Evolutionary conservation across 2,329 filamentous ascomycete species (phyloP), one percentile per base, ranked within the genome.

Genomic region (Epichloe elymi): DNA sequence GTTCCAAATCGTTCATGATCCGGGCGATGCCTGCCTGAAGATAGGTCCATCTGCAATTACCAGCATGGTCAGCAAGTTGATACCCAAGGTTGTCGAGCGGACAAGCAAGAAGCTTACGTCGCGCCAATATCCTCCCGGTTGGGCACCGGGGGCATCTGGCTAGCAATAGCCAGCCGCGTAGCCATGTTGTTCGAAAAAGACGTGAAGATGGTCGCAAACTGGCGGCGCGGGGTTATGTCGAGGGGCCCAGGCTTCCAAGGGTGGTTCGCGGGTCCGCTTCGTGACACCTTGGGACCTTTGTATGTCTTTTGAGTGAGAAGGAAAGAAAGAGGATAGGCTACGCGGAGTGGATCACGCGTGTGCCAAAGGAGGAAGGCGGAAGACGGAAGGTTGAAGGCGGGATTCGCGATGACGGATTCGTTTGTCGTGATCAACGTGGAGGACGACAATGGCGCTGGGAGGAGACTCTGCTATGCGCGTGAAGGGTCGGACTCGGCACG

Each of bases 1-100:
- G 85, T 62, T 91, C 86, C 30, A 97, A 76, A 63, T 94, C 86
- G 59, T 82, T 80, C 91, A 98, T 97, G 63, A 98, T 94, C 65
- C 85, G 87, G 57, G 88, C 82, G 59, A 98, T 89, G 57, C 91
- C 90, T 55, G 77, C 76, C 67, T 96, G 85, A 49, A 98, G 76
- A 67, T 95, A 97, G 53, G 76, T 74, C 93, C 93, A 98, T 71
- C 88, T 94, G 60, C 42, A 51, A 52, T 11, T 30, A 60, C 39
- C 50, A 30, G 26, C 26, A 52, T 10, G 33, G 55, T 67, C 51
- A 67, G 63, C 55, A 38, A 48, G 44, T n/a, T 39, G 12, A 14
- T 19, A 26, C 23, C 23, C 12, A 7, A 48, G n/a, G 10, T 35
- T 7, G 26, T n/a, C 17, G 43, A 17, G 35, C 19, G 4, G 17